Base-by-base conservation (phyloP, 345 rosid genomes). In the Durio zibethinus region DNA sequence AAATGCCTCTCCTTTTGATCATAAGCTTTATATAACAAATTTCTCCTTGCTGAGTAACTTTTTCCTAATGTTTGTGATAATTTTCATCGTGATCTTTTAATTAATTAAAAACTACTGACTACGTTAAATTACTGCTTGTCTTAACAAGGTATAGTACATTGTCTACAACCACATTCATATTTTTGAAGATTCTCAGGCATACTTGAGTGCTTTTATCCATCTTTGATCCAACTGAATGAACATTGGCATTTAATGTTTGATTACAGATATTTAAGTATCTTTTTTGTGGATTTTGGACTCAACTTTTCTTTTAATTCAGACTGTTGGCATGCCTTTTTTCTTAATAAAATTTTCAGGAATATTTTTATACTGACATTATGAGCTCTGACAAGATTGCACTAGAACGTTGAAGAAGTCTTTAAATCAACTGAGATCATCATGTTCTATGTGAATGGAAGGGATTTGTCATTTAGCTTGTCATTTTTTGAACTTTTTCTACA, bases 381-480 rank as follows among this genome's bases (percentile, higher is more conserved):
- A 7, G 14, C 36, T 64, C 70, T 36, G 70, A 36, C 16, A 38
- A 64, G 70, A 36, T 4, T n/a, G 25, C 29, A 4, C 43, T 38
- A 64, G 21, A 33, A 6, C 16, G 21, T 33, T 62, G 69, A 64
- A 36, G 12, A 36, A n/a, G 11, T 64, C 6, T 38, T 64, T 47
- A 64, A 36, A 36, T 64, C 48, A 20, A 20, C 47, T 36, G 27
- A 64, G 27, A 64, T n/a, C 70, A 20, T 64, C 10, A n/a, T 64
- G 25, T 20, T 38, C 27, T n/a, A n/a, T 75, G 54, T 70, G 42
- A 23, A 27, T 14, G 40, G 35, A 59, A 70, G 5, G 8, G 7
- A 69, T 77, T 25, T 63, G 7, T 74, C 74, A 25, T 63, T 25
- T 57, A 63, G 67, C 25, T 65, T 23, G 20, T 74, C 15, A 23